Base-by-base conservation (phyloP, 768 basidiomycete genomes). In the Lentinula aciculospora region DNA sequence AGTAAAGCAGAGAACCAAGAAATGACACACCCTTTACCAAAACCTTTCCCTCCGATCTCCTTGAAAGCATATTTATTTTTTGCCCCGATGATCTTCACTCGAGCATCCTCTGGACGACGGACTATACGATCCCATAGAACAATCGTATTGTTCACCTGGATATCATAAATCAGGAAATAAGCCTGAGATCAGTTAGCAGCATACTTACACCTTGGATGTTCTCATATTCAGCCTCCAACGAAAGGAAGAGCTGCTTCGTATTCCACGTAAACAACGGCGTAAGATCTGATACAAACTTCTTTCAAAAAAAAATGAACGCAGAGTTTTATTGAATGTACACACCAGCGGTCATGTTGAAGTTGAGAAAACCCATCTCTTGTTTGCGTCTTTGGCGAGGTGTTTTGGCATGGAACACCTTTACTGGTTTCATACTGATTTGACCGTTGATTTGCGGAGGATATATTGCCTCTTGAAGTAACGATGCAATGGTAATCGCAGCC, bases 101-200 rank as follows among this genome's bases (percentile, higher is more conserved):
- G 69, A 0, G 90, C 90, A 60, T 92, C 85, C 63, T 85, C 82
- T 62, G 86, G 36, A 58, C 87, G 79, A n/a, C 86, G 83, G 42
- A 96, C 80, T 67, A 96, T 95, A 37, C 89, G 84, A 72, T 96
- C 94, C 94, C 94, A 96, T 15, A 95, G 79, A 36, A 95, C 92
- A 4, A 94, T 88, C 19, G 86, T 79, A 67, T 92, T 92, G 58
- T 83, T 76, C 3, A 80, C 77, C 87, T 88, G 63, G 58, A 60
- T n/a, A 42, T 32, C 39, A 49, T 47, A 50, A 12, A 45, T 29
- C 42, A 32, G 13, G n/a, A 34, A 17, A 12, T 13, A 3, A 28
- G 39, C 5, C 31, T 19, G 21, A 17, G 25, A n/a, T n/a, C n/a
- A n/a, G n/a, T n/a, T 5, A 8, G 27, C n/a, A 27, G 28, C 21